Evolutionary conservation across 2,329 filamentous ascomycete genomes (phyloP), one percentile per base, ranked within the genome.

Genomic region (Ramularia collo-cygni): DNA sequence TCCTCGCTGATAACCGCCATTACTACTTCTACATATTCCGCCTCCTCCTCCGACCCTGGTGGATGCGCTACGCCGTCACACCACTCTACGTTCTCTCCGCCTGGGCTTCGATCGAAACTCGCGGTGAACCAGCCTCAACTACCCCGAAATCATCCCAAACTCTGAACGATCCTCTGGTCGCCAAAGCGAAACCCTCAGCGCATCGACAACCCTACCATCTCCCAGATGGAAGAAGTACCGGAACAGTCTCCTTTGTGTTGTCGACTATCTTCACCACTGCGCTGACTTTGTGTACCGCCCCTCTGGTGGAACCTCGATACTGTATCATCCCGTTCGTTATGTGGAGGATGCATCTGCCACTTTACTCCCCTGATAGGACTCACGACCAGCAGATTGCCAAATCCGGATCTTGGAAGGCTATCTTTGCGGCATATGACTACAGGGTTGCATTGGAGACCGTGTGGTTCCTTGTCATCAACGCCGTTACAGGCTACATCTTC

Each of bases 1-100:
- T 89, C 0, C 75, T 96, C 1, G 92, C 92, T 24, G 92, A 98
- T 63, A 98, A 98, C 63, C 75, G 92, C 2, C 92, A 98, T 62
- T 98, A 95, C 67, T 83, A 94, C 61, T 98, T 98, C 64, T 98
- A 98, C 66, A 71, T 94, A 44, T 98, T 98, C 69, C 81, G 88
- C 1, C 81, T 83, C 4, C 81, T 96, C 27, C 75, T 83, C 2
- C 73, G 72, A 4, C 56, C 52, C 3, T 51, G 48, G 42, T 58
- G 55, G 53, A 37, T 61, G 10, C 53, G 56, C 9, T 76, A 85
- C 29, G 68, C 71, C 1, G 64, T 69, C 13, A 64, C 86, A 37
- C 70, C 81, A 0, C 66, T 82, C 1, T 96, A 98, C 62, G 73
- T 83, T 2, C 8, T 77, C 12, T 81, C 78, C 54, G 80, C 75